Evolutionary conservation across 352 stramenopile species (phyloP).

Genomic region (Plasmopara viticola): DNA sequence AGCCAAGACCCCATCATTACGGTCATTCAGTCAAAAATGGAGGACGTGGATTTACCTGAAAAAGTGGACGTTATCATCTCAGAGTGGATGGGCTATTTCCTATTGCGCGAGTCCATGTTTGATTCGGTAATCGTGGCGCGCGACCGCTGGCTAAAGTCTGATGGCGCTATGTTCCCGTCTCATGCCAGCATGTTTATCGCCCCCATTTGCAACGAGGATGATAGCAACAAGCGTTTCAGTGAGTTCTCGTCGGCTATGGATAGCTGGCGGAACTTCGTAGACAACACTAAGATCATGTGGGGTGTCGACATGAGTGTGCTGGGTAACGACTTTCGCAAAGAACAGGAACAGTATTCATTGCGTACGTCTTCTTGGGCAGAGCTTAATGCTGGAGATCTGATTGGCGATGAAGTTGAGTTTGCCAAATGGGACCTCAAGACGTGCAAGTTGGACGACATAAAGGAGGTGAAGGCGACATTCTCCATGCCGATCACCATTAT

Average conservation of each 20-base stretch:
- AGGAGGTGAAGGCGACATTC: conserved; percentile 62
- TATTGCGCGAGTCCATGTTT: conserved; percentile 99
- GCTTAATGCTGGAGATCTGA: conserved; percentile 65
- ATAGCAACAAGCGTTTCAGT: conserved; percentile 79
- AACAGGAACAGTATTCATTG: conserved; percentile 86
- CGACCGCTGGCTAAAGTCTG: conserved; percentile 95
- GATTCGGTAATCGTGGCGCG: conserved; percentile 96
- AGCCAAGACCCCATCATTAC: conserved; percentile 94
- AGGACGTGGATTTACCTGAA: conserved; percentile 96
- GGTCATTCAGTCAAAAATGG: conserved; percentile 98
- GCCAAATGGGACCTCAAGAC: conserved; percentile 77
- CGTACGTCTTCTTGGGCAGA: conserved; percentile 82
- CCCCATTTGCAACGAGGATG: conserved; percentile 92
- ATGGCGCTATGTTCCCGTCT: conserved; percentile 97
- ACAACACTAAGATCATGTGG: conserved; percentile 91
- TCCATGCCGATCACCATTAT: conserved; percentile 83
- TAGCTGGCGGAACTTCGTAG: conserved; percentile 79
- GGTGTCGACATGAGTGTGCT: conserved; percentile 96
- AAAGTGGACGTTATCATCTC: conserved; percentile 99
- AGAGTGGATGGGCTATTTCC: conserved; percentile 99
- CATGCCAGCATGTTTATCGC: conserved; percentile 97
- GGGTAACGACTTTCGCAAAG: conserved; percentile 76
- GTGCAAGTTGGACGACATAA: conserved; percentile 81
- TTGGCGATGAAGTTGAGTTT: conserved; percentile 81
- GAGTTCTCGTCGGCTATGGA: conserved; percentile 86